Evolutionary conservation across 345 rosid species (phyloP).

Genomic region (Corchorus capsularis): DNA sequence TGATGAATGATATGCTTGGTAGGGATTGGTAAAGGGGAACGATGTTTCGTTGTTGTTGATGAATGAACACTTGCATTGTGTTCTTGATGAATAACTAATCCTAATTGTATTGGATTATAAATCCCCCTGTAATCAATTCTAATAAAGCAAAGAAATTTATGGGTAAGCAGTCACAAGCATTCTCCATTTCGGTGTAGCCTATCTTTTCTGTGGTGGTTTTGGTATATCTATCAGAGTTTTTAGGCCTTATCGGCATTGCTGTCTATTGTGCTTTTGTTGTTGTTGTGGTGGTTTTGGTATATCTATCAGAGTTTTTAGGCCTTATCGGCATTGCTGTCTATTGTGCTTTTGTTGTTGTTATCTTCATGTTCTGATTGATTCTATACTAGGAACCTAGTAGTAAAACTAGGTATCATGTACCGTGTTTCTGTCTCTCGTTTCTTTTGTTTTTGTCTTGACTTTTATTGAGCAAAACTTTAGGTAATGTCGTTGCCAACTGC

Average conservation of each 20-base stretch:
- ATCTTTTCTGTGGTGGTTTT: background rate
- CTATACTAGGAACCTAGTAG: no score
- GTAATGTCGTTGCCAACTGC: no score
- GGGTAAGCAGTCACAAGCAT: no score
- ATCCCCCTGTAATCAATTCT: conserved; percentile 1
- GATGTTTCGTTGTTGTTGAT: background rate
- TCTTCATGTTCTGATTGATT: no score
- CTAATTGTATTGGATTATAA: background rate
- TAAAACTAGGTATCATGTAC: no score
- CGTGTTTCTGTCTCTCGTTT: no score
- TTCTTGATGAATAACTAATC: conserved; percentile 1
- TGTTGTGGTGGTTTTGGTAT: background rate
- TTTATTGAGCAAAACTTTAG: no score
- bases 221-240: background rate
- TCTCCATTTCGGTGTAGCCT: no score
- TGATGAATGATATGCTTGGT: conserved; percentile 11
- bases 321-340: background rate
- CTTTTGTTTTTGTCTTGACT: no score
- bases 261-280: background rate
- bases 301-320: background rate
- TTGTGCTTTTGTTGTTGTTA: background rate
- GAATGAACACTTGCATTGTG: background rate
- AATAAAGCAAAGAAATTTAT: conserved; percentile 13
- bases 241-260: background rate
- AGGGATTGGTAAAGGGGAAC: background rate